These are phyloP conservation scores for Harringtonia aguacate DNA, from an alignment of 2,329 filamentous ascomycete genomes.

Conservation along the genomic window DNA sequence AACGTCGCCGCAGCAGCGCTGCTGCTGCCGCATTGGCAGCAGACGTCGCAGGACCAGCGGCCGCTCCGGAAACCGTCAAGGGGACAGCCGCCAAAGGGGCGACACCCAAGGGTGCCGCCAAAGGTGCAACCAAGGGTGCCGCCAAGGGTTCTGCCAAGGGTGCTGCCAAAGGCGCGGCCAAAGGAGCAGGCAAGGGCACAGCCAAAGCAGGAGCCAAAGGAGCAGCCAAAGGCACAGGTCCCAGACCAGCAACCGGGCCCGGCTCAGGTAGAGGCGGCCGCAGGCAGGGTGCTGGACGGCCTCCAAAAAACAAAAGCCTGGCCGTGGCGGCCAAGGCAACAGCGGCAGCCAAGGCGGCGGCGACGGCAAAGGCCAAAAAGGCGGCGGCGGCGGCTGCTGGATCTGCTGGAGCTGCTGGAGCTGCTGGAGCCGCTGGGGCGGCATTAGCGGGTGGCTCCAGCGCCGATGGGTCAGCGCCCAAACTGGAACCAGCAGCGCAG, in stretches of 20 bases:
- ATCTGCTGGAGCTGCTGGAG: not conserved
- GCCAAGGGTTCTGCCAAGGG: no score
- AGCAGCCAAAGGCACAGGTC: not conserved
- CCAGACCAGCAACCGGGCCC: not conserved
- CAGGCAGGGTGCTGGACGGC: conserved; percentile 9
- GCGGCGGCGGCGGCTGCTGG: not conserved
- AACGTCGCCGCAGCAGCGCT: not conserved
- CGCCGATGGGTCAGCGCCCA: conserved; percentile 10
- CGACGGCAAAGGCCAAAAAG: not conserved
- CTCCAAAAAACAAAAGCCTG: conserved; percentile 5
- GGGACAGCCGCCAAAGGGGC: not conserved
- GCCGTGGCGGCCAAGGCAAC: not conserved
- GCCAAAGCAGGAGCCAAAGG: not conserved
- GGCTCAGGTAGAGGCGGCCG: conserved; percentile 12
- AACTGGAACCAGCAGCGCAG: conserved; percentile 7
- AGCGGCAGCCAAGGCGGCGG: not conserved
- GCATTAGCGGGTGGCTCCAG: conserved; percentile 6
- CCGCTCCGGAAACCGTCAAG: not conserved
- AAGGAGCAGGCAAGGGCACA: not conserved
- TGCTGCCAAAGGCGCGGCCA: no score
- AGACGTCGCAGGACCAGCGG: not conserved
- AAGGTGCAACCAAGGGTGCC: no score
- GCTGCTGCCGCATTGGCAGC: not conserved
- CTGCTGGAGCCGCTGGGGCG: not conserved
- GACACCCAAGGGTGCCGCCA: not conserved